phyloP scores from a whole-genome alignment of 768 basidiomycete species.

The Tulasnella sp. region DNA sequence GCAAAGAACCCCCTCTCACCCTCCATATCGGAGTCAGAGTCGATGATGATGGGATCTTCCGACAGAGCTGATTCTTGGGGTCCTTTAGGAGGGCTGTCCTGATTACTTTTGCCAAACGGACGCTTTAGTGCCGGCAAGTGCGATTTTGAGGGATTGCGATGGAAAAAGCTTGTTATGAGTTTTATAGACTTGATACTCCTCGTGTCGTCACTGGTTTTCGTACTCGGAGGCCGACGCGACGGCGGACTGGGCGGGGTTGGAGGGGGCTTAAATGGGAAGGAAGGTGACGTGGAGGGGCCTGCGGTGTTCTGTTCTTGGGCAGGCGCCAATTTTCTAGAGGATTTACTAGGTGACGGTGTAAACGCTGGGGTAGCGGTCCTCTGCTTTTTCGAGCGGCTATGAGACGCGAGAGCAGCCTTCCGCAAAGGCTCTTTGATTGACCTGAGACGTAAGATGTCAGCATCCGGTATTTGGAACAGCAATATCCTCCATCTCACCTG shows the following conservation, averaged over 20 bases:
- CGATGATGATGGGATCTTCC: not conserved
- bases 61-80: not conserved
- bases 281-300: not conserved
- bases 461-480: not conserved
- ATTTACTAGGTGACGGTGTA: not conserved
- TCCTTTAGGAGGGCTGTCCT: not conserved
- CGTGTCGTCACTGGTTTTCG: not conserved
- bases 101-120: not conserved
- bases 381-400: constrained; percentile 15
- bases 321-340: not conserved
- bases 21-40: not conserved
- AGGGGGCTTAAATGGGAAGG: not conserved
- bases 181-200: constrained; percentile 10
- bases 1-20: not conserved
- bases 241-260: not conserved
- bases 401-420: not conserved
- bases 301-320: not conserved
- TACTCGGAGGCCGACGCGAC: not conserved
- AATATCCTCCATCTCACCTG: constrained; percentile 36
- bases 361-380: not conserved
- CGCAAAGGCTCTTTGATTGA: not conserved
- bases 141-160: not conserved
- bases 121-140: not conserved
- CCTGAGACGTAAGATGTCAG: not conserved
- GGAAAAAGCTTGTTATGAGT: not conserved